Conservation (phyloP, 1,284 basidiomycete genomes). For the Rhodotorula sp. region DNA sequence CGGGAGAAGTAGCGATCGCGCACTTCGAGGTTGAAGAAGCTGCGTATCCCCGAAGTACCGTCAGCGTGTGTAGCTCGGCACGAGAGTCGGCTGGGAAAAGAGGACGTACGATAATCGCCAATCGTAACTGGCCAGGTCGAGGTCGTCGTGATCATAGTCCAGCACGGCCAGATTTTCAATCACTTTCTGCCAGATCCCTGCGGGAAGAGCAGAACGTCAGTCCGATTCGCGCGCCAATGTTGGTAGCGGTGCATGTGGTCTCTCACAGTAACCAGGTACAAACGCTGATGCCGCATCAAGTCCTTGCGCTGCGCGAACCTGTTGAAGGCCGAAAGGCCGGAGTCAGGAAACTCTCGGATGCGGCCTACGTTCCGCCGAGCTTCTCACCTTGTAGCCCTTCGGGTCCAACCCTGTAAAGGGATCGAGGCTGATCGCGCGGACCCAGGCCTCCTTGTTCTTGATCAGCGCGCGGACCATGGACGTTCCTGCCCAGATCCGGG, state of each 20-base stretch:
- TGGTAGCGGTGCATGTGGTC: background rate
- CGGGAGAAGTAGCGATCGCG: slow-evolving; percentile 90
- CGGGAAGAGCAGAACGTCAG: background rate
- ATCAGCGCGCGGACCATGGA: slow-evolving; percentile 83
- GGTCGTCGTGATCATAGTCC: slow-evolving; percentile 86
- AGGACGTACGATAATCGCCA: slow-evolving; percentile 36
- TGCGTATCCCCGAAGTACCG: slow-evolving; percentile 44
- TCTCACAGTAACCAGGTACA: slow-evolving; percentile 60
- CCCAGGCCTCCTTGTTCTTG: slow-evolving; percentile 83
- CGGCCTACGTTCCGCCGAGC: slow-evolving; percentile 63
- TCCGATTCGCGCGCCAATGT: too few relatives aligned
- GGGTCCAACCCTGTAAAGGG: slow-evolving; percentile 86
- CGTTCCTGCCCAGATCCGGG: slow-evolving; percentile 78
- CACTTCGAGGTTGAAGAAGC: slow-evolving; percentile 84
- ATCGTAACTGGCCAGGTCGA: slow-evolving; percentile 54
- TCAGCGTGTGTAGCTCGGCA: background rate
- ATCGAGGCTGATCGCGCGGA: slow-evolving; percentile 84
- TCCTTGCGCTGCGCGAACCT: slow-evolving; percentile 55
- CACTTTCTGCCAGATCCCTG: slow-evolving; percentile 45
- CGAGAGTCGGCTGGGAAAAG: background rate
- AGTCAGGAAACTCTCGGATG: background rate
- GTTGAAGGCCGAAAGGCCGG: background rate
- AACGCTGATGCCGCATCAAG: slow-evolving; percentile 87
- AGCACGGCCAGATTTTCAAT: slow-evolving; percentile 56
- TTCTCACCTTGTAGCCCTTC: slow-evolving; percentile 61